Percentiles rank a stretch among this genome's conserved stretches.
Evolutionary conservation across 2,329 filamentous ascomycete genomes (phyloP).

Genomic region (Beauveria australis): DNA sequence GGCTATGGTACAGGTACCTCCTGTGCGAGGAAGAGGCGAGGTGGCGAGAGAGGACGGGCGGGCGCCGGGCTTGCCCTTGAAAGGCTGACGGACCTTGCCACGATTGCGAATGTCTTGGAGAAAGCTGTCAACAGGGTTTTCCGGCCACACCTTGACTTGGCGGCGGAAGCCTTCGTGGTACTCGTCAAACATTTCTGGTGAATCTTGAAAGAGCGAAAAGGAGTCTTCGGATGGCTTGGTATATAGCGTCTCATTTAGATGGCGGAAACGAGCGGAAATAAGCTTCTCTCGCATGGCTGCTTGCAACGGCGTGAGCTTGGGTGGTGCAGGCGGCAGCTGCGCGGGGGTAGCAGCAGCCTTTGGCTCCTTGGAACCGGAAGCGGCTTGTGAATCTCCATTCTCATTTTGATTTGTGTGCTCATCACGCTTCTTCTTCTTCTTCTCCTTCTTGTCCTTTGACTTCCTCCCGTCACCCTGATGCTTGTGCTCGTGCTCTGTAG

Average conservation of each 20-base stretch:
- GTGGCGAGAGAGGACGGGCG: constrained; percentile 20
- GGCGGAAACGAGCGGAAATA: constrained; percentile 88
- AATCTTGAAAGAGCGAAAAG: constrained; percentile 71
- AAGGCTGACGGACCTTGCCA: constrained; percentile 41
- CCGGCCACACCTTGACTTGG: constrained; percentile 92
- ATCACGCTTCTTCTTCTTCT: constrained; percentile 22
- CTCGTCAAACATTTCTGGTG: constrained; percentile 89
- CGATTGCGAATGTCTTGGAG: constrained; percentile 61
- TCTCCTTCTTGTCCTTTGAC: constrained; percentile 29
- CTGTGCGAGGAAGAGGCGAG: constrained; percentile 60
- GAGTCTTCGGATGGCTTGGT: constrained; percentile 80
- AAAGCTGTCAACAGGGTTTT: constrained; percentile 90
- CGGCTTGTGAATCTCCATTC: constrained; percentile 1
- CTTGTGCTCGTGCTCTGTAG: constrained; percentile 16
- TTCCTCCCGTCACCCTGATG: constrained; percentile 14
- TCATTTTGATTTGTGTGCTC: constrained; percentile 19
- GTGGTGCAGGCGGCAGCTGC: constrained; percentile 33
- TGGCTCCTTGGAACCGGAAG: constrained; percentile 12
- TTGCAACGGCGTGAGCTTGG: constrained; percentile 83
- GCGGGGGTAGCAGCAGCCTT: constrained; percentile 20
- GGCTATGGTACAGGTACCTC: constrained; percentile 68
- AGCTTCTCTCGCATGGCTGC: constrained; percentile 92
- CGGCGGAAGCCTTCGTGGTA: constrained; percentile 96
- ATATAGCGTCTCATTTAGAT: constrained; percentile 95
- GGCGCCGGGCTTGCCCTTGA: constrained; percentile 22